Evolutionary conservation across 495 filamentous ascomycete species (phyloP), one percentile per base, ranked within the genome.

Genomic region (Hypoxylon fragiforme): DNA sequence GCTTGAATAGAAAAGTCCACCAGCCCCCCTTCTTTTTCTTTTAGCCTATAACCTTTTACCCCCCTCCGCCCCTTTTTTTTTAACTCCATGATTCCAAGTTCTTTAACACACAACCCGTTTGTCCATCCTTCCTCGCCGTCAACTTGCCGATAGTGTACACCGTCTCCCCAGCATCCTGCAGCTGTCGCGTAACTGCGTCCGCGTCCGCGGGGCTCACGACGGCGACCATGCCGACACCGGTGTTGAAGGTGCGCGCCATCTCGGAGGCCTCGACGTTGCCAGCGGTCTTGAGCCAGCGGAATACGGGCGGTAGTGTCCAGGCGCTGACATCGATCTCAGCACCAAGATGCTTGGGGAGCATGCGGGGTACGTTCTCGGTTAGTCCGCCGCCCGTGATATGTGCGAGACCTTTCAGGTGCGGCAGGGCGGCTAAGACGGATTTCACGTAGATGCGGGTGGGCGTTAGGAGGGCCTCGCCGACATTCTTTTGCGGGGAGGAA

Each of bases 301-400:
- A 90, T 12, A 96, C 86, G 0, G 80, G 66, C 5, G 90, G 90
- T 30, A 87, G 76, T 12, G 75, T 36, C 90, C 92, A 97, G 1
- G 77, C 64, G 14, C 70, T 65, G 12, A 88, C 86, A 57, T 96
- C 86, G 42, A 98, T 79, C 61, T 87, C 80, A 7, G 88, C 91
- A 3, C 87, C 78, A 3, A 97, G 81, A 20, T 83, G 75, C 1
- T 70, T 48, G 1, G 94, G 94, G 2, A 98, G 80, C 88, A 95
- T 96, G 22, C 94, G 81, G 18, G 94, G 94, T 3, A 98, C 82
- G 73, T 97, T 97, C 65, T 98, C 94, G 7, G 85, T 75, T 12
- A 97, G 77, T 4, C 94, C 94, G 46, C 94, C 94, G 21, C 94
- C 94, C 2, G 94, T 98, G 73, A 98, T 96, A 68, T 98, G 94